Evolutionary conservation across 768 basidiomycete species (phyloP), one percentile per base, ranked within the genome.

Genomic region (Lactarius psammicola): DNA sequence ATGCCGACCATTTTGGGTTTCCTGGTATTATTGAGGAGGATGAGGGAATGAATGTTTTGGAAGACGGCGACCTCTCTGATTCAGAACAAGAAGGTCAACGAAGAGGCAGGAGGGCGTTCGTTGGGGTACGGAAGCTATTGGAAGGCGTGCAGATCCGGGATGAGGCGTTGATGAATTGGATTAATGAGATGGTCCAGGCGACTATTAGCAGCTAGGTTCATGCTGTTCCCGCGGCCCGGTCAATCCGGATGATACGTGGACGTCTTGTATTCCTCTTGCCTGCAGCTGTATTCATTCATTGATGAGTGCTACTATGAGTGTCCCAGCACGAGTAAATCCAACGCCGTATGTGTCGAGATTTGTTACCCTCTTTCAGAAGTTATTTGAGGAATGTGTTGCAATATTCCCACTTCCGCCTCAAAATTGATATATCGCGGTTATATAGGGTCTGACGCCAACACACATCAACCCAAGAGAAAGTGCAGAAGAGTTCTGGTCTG

Each of bases 1-100:
- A 92, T 72, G 88, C 84, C 26, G 92, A 95, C 64, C 90, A 92
- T 68, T 96, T 95, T 75, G 94, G 94, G 0, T 92, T 96, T 75
- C 95, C 95, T 6, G 93, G 89, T 0, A 61, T 92, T 26, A 78
- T 92, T 42, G 89, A 92, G 67, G 91, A 90, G 26, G 81, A 83
- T n/a, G 89, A 86, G n/a, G 91, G 88, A 20, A 81, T 82, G 62
- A 84, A 85, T 58, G 75, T 64, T 7, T n/a, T 69, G 31, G 71
- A 75, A 60, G 68, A 71, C 30, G 66, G 62, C 57, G 71, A 61
- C 18, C 65, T 56, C 1, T 71, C 69, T 15, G 76, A 73, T 13
- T 78, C 76, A 38, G 89, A 88, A 66, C 77, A 74, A 60, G 90
- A 93, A 73, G 90, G 90, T 10, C 87, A 90, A 72, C 78, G 84